These are phyloP conservation scores for Backusella macrospora DNA, from an alignment of 192 early-diverging fungal genomes.

Conservation along the genomic window DNA sequence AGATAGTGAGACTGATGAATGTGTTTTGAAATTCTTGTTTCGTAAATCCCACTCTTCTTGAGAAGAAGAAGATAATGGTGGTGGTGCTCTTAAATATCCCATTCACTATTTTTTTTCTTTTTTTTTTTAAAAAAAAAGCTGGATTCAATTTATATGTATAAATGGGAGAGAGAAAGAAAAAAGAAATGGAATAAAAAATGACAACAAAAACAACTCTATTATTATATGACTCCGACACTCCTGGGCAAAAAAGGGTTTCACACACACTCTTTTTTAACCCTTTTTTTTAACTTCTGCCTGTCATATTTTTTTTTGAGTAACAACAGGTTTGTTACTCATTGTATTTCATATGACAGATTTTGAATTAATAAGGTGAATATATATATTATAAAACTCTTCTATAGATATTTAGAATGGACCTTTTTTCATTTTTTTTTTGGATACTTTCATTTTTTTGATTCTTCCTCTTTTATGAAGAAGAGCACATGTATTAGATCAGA, in stretches of 20 bases:
- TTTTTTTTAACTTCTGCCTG: too few species aligned
- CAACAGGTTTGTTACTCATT: too few species aligned
- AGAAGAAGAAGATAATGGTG: neutral
- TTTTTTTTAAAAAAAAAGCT: neutral
- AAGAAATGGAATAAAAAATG: neutral
- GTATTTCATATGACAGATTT: too few species aligned
- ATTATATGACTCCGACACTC: too few species aligned
- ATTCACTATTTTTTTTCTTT: neutral
- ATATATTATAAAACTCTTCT: too few species aligned
- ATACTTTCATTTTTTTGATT: too few species aligned
- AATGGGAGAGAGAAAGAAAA: neutral
- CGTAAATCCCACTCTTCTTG: constrained; percentile 12
- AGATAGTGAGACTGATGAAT: neutral
- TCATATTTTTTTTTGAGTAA: too few species aligned
- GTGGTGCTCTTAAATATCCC: constrained; percentile 13
- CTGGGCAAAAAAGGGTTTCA: too few species aligned
- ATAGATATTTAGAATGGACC: too few species aligned
- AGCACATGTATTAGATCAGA: constrained; percentile 6
- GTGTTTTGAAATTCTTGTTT: constrained; percentile 1
- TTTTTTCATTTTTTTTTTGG: neutral
- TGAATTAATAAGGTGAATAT: too few species aligned
- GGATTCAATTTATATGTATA: neutral
- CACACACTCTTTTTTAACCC: too few species aligned
- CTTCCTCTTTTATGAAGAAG: neutral
- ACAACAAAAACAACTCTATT: neutral